phyloP scores from a whole-genome alignment of 106 monocot species.

The Dendrobium nobile region DNA sequence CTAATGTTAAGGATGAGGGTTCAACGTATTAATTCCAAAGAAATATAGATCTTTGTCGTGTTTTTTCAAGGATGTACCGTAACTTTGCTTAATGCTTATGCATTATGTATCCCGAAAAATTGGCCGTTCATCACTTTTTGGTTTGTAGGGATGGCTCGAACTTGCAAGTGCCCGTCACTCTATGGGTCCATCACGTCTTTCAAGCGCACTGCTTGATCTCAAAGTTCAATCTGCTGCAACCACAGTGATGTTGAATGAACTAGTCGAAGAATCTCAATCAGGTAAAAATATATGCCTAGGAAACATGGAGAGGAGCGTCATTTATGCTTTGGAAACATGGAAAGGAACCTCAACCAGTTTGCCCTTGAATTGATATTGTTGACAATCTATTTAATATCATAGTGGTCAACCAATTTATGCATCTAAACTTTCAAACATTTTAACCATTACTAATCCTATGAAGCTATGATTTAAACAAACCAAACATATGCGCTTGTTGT shows the following conservation, averaged over 20 bases:
- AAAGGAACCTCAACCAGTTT: background rate
- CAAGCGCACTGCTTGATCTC: conserved; percentile 53
- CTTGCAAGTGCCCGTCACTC: conserved; percentile 91
- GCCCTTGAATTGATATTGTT: background rate
- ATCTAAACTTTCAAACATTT: background rate
- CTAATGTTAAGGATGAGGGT: too few species aligned
- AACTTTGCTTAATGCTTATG: background rate
- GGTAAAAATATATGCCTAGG: background rate
- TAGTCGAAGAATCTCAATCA: conserved; percentile 12
- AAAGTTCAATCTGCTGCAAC: conserved; percentile 64
- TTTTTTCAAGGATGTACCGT: background rate
- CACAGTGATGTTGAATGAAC: conserved; percentile 33
- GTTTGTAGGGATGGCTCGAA: conserved; percentile 81
- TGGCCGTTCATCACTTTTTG: background rate
- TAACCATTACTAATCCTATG: background rate
- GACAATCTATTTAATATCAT: background rate
- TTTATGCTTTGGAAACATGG: background rate
- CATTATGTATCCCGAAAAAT: background rate
- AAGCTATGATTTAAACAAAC: conserved; percentile 6
- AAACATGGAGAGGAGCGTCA: too few species aligned
- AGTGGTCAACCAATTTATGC: background rate
- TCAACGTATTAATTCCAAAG: background rate
- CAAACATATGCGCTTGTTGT: background rate
- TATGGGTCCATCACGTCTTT: conserved; percentile 71
- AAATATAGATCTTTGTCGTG: background rate